Evolutionary conservation across 257 asterid species (phyloP).

Genomic region (Nicotiana benthamiana): DNA sequence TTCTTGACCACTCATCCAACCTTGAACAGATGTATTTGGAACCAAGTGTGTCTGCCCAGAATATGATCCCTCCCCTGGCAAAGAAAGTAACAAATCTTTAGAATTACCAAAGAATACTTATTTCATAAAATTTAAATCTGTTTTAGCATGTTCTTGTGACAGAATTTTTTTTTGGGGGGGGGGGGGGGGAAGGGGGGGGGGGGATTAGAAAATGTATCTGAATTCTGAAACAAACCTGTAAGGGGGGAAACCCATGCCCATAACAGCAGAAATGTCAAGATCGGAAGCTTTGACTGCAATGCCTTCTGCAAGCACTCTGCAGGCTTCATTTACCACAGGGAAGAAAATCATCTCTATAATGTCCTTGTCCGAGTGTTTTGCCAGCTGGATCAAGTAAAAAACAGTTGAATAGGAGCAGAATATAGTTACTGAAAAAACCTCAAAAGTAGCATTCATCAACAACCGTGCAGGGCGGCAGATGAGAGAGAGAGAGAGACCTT

Average conservation of each 20-base stretch:
- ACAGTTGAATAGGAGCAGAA: not conserved
- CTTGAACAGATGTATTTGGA: slow-evolving; percentile 76
- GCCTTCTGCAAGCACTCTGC: slow-evolving; percentile 93
- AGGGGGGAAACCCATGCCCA: slow-evolving; percentile 99
- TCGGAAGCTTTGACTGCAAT: slow-evolving; percentile 91
- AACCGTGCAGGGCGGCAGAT: too few species aligned
- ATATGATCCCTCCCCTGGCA: slow-evolving; percentile 80
- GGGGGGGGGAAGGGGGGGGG: too few species aligned
- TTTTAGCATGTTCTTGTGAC: not conserved
- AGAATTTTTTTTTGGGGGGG: too few species aligned
- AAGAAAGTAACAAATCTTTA: not conserved
- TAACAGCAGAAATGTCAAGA: slow-evolving; percentile 83
- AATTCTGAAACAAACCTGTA: slow-evolving; percentile 50
- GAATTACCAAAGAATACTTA: not conserved
- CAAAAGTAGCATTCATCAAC: not conserved
- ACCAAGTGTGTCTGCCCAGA: slow-evolving; percentile 92
- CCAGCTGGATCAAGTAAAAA: slow-evolving; percentile 35
- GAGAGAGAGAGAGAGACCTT: slow-evolving; percentile 39
- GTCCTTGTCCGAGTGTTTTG: slow-evolving; percentile 68
- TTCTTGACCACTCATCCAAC: slow-evolving; percentile 73
- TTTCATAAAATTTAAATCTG: not conserved
- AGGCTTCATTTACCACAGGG: slow-evolving; percentile 98
- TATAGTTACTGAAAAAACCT: not conserved
- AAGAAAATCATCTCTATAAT: slow-evolving; percentile 93
- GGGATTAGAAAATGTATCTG: not conserved